A percentile compares a stretch with the other conserved stretches of the same genome.
Conservation (phyloP, 2,329 filamentous ascomycete genomes). For the Ophioceras dolichostomum region DNA sequence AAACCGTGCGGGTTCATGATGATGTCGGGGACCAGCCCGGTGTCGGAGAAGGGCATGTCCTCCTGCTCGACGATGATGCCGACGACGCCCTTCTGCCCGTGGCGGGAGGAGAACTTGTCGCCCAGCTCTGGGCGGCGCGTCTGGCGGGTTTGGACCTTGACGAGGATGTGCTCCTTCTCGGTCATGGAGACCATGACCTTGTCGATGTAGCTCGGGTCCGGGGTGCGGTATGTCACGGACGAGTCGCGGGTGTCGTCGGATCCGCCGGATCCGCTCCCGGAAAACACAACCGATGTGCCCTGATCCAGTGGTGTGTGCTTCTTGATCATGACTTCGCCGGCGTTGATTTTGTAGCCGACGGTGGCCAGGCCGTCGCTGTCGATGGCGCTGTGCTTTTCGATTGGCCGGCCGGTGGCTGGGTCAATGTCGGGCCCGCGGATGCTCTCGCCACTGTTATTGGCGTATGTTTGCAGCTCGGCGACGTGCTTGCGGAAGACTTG, state of each 20-base stretch:
- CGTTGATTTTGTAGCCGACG: constrained; percentile 67
- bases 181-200: constrained; percentile 91
- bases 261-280: constrained; percentile 59
- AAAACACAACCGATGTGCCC: constrained; percentile 51
- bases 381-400: constrained; percentile 59
- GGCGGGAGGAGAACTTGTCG: constrained; percentile 96
- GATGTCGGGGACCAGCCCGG: constrained; percentile 87
- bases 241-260: constrained; percentile 54
- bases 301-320: constrained; percentile 79
- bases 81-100: constrained; percentile 96
- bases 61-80: constrained; percentile 95
- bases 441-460: constrained; percentile 63
- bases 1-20: constrained; percentile 99
- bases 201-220: constrained; percentile 82
- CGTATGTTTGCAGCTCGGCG: constrained; percentile 76
- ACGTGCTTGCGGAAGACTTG: constrained; percentile 97
- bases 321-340: constrained; percentile 79
- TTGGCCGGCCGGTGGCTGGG: constrained; percentile 45
- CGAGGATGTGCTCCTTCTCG: constrained; percentile 71
- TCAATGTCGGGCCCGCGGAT: constrained; percentile 51
- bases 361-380: constrained; percentile 81
- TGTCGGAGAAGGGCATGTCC: constrained; percentile 91
- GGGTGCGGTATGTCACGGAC: constrained; percentile 66
- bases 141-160: constrained; percentile 95
- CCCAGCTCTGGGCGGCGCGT: constrained; percentile 89